phyloP scores from a whole-genome alignment of 2,329 filamentous ascomycete genomes.

The Rutstroemia sp. region DNA sequence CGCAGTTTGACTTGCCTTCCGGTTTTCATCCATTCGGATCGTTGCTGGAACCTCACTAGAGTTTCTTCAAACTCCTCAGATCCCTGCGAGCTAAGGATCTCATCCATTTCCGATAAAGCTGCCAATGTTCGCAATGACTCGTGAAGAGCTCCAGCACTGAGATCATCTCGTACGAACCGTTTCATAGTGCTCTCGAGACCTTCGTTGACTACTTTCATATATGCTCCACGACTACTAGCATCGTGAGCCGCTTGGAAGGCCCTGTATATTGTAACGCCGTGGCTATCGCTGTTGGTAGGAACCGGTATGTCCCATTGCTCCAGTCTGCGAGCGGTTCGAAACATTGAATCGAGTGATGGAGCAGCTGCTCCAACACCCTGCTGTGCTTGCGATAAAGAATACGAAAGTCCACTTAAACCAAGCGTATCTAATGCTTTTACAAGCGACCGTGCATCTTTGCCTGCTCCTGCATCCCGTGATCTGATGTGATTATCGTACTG shows the following conservation, averaged over 20 bases:
- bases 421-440: constrained; percentile 72
- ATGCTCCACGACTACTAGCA: constrained; percentile 46
- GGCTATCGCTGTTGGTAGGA: constrained; percentile 53
- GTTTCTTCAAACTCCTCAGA: constrained; percentile 52
- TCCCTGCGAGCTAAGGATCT: constrained; percentile 57
- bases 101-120: constrained; percentile 72
- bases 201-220: constrained; percentile 53
- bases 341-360: constrained; percentile 61
- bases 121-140: constrained; percentile 57
- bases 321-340: constrained; percentile 71
- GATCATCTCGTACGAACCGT: constrained; percentile 41
- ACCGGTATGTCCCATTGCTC: constrained; percentile 89
- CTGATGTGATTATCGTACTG: constrained; percentile 82
- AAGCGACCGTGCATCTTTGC: constrained; percentile 58
- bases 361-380: constrained; percentile 50
- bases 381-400: constrained; percentile 66
- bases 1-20: constrained; percentile 52
- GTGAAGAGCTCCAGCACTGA: constrained; percentile 45
- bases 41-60: constrained; percentile 55
- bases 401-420: constrained; percentile 78
- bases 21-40: constrained; percentile 73
- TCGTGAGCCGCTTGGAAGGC: constrained; percentile 73
- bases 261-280: constrained; percentile 67
- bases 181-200: constrained; percentile 55
- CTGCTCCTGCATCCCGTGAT: constrained; percentile 45